Conservation (phyloP, 441 rosid species). For the Metrosideros polymorpha region DNA sequence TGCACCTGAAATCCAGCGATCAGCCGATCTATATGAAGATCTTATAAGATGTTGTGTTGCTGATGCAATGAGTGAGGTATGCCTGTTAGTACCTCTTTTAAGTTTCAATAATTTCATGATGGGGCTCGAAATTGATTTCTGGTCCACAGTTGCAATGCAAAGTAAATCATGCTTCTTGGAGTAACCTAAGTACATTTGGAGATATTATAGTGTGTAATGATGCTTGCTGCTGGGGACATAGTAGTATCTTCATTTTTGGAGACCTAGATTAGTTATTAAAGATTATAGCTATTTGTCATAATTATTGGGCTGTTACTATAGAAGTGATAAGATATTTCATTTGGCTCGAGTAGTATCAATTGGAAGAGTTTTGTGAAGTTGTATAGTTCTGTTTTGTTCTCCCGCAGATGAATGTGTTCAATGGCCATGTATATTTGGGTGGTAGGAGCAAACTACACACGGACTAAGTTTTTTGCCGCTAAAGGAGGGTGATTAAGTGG, state of each 20-base stretch:
- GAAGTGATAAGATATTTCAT: not conserved
- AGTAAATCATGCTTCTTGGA: not conserved
- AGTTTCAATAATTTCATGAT: not conserved
- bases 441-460: not conserved
- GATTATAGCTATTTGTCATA: not conserved
- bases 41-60: slow-evolving; percentile 85
- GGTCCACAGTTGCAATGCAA: not conserved
- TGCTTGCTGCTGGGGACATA: not conserved
- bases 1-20: slow-evolving; percentile 91
- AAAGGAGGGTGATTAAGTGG: not conserved
- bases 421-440: not conserved
- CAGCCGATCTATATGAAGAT: slow-evolving; percentile 89
- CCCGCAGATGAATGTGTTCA: not conserved
- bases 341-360: not conserved
- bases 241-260: not conserved
- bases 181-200: not conserved
- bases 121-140: not conserved
- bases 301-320: not conserved
- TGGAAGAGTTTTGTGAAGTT: not conserved
- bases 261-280: not conserved
- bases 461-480: not conserved
- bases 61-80: slow-evolving; percentile 99
- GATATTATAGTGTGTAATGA: not conserved
- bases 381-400: not conserved
- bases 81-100: not conserved